A percentile compares a stretch with the other conserved stretches of the same genome.
Evolutionary conservation across 2,329 filamentous ascomycete species (phyloP).

Genomic region (Chrysoporthe austroafricana): DNA sequence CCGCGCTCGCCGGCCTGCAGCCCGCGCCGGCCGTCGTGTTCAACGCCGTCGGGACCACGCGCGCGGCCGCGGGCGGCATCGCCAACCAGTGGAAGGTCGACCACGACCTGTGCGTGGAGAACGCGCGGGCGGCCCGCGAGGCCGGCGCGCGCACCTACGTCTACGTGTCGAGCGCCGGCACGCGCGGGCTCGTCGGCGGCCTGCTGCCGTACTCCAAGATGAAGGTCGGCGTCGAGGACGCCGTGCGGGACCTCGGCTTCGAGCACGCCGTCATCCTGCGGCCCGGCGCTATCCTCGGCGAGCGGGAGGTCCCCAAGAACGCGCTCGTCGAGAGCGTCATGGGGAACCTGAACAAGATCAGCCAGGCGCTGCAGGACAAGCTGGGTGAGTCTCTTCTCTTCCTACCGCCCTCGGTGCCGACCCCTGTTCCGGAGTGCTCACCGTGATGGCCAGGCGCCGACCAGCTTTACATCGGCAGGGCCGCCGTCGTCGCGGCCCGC

Average conservation of each 20-base stretch:
- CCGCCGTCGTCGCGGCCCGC: slow-evolving; percentile 64
- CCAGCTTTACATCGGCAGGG: slow-evolving; percentile 70
- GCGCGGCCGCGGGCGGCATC: slow-evolving; percentile 72
- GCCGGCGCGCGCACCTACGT: slow-evolving; percentile 76
- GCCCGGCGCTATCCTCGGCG: slow-evolving; percentile 77
- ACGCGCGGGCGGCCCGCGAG: slow-evolving; percentile 74
- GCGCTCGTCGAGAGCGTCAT: slow-evolving; percentile 59
- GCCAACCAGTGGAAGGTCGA: slow-evolving; percentile 86
- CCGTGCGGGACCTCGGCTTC: slow-evolving; percentile 72
- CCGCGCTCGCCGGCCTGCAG: slow-evolving; percentile 57
- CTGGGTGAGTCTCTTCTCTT: slow-evolving; percentile 41
- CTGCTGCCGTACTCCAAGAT: slow-evolving; percentile 64
- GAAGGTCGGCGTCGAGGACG: slow-evolving; percentile 87
- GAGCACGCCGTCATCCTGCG: slow-evolving; percentile 75
- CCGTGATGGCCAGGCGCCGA: slow-evolving; percentile 63
- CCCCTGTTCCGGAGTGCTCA: slow-evolving; percentile 3
- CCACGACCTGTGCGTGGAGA: slow-evolving; percentile 79
- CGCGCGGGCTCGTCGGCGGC: slow-evolving; percentile 44
- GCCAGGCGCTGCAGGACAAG: slow-evolving; percentile 60
- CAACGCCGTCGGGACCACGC: slow-evolving; percentile 81
- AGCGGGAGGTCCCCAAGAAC: slow-evolving; percentile 63
- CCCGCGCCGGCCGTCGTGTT: slow-evolving; percentile 69
- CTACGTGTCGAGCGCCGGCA: slow-evolving; percentile 67
- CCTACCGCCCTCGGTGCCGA: too few species aligned
- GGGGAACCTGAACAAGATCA: slow-evolving; percentile 57